Base-by-base conservation (phyloP, 495 filamentous ascomycete genomes). In the Aspergillus incahuasiensis region DNA sequence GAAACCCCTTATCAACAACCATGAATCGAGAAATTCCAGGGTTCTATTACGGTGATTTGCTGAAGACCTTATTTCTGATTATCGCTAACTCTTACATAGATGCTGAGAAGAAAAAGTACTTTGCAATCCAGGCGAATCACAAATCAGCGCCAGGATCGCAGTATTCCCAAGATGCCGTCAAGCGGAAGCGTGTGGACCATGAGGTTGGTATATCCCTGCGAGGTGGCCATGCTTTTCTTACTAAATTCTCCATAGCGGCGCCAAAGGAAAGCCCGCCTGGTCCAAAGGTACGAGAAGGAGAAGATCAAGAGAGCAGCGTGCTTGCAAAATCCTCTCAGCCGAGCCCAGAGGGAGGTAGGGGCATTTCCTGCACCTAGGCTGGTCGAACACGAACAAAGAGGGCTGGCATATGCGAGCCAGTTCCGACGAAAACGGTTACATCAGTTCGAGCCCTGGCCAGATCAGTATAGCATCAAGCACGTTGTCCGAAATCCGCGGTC, bases 41-140 rank as follows among this genome's bases (percentile, higher is more conserved):
- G 38, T 67, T 64, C 42, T 64, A 62, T 44, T 67, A 54, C 57
- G 64, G 61, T 67, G 48, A 44, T 35, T 5, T 6, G 11, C 25
- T 34, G 22, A 1, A 49, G 34, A 9, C 12, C 2, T 1, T 18
- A 2, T 34, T 44, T 44, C 9, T 40, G 40, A 8, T 30, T 28
- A 25, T 30, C 9, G 52, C 47, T 40, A 35, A 56, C 24, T 22
- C 16, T 18, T 4, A 9, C 41, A 16, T 61, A 80, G 82, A 83
- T 61, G 57, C 62, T 13, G 77, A 79, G 35, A 82, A 80, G 64
- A 77, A 77, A 43, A 83, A 81, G 52, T 85, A 85, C 60, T 85
- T 83, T 64, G 74, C 73, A 32, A 78, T 84, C 50, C 70, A 74
- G 44, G 67, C 76, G 20, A 74, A 74, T 56, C 79, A 82, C 65